These are phyloP conservation scores for Neofusicoccum cordaticola DNA, from an alignment of 2,329 filamentous ascomycete species.

Conservation along the genomic window DNA sequence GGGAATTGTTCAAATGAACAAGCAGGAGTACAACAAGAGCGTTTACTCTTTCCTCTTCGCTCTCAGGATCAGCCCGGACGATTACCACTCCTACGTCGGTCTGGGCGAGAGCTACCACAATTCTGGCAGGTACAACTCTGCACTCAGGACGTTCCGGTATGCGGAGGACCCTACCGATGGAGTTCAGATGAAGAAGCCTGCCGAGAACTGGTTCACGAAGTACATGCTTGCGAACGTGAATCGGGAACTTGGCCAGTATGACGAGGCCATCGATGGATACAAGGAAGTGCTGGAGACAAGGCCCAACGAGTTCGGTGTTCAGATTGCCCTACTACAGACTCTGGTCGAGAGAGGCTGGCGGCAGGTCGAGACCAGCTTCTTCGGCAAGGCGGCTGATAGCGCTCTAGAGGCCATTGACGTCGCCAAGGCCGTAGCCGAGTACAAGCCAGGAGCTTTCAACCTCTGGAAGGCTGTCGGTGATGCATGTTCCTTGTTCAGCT, in stretches of 20 bases:
- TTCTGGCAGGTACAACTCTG: constrained; percentile 90
- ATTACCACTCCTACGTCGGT: constrained; percentile 95
- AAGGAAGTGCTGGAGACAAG: constrained; percentile 66
- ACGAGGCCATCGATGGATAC: constrained; percentile 77
- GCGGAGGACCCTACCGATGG: constrained; percentile 72
- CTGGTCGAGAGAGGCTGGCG: constrained; percentile 77
- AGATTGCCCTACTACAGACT: constrained; percentile 83
- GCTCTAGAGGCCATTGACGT: constrained; percentile 68
- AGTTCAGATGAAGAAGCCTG: constrained; percentile 52
- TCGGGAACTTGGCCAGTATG: constrained; percentile 85
- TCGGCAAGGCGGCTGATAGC: constrained; percentile 74
- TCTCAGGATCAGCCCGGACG: constrained; percentile 74
- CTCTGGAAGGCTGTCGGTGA: constrained; percentile 93
- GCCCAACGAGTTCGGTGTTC: constrained; percentile 77
- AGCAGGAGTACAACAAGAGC: constrained; percentile 82
- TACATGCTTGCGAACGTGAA: constrained; percentile 97
- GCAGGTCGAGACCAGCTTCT: constrained; percentile 77
- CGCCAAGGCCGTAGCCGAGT: constrained; percentile 59
- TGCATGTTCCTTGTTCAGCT: constrained; percentile 79
- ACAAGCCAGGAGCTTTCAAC: constrained; percentile 75
- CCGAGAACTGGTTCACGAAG: constrained; percentile 88
- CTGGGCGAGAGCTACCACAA: constrained; percentile 97
- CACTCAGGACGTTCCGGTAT: constrained; percentile 83
- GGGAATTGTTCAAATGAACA: constrained; percentile 91
- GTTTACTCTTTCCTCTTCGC: constrained; percentile 91